Percentiles rank a stretch among this genome's conserved stretches.
These are phyloP conservation scores for Avena atlantica DNA, from an alignment of 176 grass and related monocot genomes.

Conservation along the genomic window DNA sequence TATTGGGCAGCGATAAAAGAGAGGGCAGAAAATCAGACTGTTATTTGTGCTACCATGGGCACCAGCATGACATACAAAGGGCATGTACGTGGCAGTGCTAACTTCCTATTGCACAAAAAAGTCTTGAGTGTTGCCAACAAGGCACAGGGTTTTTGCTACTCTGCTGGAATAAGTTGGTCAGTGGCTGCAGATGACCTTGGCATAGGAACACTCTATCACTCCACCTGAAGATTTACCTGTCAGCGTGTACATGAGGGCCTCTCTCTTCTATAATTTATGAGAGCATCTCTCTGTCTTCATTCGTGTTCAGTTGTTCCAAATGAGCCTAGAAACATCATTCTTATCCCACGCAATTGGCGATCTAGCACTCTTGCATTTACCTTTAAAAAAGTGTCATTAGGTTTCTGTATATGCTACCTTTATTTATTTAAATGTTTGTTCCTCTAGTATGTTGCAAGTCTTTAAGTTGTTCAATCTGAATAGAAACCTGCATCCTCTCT, in stretches of 20 bases:
- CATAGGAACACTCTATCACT: neutral
- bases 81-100: neutral
- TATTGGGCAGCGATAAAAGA: neutral
- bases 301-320: neutral
- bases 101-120: neutral
- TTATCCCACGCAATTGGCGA: constrained; percentile 4
- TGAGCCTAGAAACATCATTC: constrained; percentile 14
- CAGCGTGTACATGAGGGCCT: neutral
- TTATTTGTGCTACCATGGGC: constrained; percentile 23
- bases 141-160: constrained; percentile 12
- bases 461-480: constrained; percentile 14
- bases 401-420: neutral
- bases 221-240: neutral
- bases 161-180: constrained; percentile 7
- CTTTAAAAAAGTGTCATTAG: neutral
- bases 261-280: neutral
- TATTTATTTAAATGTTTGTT: neutral
- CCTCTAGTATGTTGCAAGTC: constrained; percentile 2
- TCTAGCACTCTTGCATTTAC: neutral
- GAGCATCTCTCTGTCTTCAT: constrained; percentile 6
- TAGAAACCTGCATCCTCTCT: neutral
- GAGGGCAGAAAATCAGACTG: neutral
- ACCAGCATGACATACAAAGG: neutral
- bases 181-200: neutral
- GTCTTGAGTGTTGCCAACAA: constrained; percentile 19